Percentiles rank a stretch among this genome's conserved stretches.
phyloP scores from a whole-genome alignment of 169 alveolate genomes.

The Eimeria zaria region DNA sequence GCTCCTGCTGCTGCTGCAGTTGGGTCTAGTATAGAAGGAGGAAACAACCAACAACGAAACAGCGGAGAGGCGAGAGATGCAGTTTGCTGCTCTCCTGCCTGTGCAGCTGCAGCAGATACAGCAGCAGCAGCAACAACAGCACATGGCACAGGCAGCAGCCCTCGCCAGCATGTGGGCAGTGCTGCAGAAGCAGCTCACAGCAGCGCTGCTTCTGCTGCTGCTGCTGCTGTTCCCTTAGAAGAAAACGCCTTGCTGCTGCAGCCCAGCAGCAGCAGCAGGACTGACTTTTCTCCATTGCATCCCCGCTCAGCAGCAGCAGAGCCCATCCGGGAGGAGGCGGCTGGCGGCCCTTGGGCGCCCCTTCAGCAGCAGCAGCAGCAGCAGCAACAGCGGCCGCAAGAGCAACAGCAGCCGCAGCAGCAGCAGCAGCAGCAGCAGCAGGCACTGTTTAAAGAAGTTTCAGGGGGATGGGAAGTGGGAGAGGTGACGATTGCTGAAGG shows the following conservation, averaged over 20 bases:
- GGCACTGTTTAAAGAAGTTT: background rate
- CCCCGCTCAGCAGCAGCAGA: background rate
- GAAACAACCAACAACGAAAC: background rate
- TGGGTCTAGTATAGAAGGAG: background rate
- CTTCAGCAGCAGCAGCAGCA: no score
- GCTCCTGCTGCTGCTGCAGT: background rate
- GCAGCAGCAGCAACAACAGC: no score
- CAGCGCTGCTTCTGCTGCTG: background rate
- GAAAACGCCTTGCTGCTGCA: background rate
- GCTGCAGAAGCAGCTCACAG: background rate
- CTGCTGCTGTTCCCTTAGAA: background rate
- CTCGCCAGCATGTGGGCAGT: background rate
- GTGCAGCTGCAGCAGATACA: background rate
- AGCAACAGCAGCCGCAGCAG: no score
- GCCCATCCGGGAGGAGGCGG: background rate
- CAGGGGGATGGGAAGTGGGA: background rate
- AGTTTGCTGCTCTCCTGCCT: background rate
- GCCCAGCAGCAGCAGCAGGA: background rate
- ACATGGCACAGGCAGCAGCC: background rate
- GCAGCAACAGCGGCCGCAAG: background rate
- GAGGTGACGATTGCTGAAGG: slow-evolving; percentile 52
- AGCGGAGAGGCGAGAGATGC: background rate
- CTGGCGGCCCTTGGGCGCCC: background rate
- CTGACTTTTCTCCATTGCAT: background rate
- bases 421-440: no score